Conservation (phyloP, 179 eudicot genomes). For the Carnegiea gigantea region DNA sequence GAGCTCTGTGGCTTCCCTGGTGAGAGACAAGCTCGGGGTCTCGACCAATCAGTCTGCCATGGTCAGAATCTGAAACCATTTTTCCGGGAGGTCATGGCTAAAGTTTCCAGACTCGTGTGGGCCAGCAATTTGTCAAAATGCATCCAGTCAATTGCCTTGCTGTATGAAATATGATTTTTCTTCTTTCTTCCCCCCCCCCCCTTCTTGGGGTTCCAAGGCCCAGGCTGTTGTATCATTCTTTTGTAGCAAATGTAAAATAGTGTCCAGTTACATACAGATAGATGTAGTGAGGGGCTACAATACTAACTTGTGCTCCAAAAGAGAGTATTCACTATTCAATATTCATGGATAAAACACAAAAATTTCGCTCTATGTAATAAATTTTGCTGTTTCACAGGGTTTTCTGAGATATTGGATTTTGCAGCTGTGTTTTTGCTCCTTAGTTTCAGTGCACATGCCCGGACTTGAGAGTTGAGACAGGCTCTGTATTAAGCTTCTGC, state of each 20-base stretch:
- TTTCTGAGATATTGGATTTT: not conserved
- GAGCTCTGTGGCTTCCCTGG: not conserved
- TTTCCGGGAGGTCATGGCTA: not conserved
- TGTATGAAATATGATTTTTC: not conserved
- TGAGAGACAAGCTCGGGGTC: not conserved
- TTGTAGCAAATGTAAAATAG: constrained; percentile 28
- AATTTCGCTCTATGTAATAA: constrained; percentile 7
- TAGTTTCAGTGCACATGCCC: not conserved
- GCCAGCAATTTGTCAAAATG: not conserved
- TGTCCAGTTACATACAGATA: constrained; percentile 24
- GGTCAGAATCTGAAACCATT: not conserved
- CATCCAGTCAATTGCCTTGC: not conserved
- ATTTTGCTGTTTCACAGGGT: not conserved
- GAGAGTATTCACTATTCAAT: constrained; percentile 8
- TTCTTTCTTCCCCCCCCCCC: too few species aligned
- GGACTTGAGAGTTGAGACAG: too few species aligned
- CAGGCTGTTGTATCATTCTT: constrained; percentile 23
- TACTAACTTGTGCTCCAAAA: constrained; percentile 12
- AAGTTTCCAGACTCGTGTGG: not conserved
- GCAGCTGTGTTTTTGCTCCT: not conserved
- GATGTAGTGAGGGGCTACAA: constrained; percentile 15
- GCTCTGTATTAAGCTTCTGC: too few species aligned
- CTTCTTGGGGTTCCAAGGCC: not conserved
- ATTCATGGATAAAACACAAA: not conserved
- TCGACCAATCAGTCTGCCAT: not conserved